Percentiles rank a stretch among this genome's conserved stretches.
phyloP scores from a whole-genome alignment of 1,139 yeast species.

The Eremothecium coryli region DNA sequence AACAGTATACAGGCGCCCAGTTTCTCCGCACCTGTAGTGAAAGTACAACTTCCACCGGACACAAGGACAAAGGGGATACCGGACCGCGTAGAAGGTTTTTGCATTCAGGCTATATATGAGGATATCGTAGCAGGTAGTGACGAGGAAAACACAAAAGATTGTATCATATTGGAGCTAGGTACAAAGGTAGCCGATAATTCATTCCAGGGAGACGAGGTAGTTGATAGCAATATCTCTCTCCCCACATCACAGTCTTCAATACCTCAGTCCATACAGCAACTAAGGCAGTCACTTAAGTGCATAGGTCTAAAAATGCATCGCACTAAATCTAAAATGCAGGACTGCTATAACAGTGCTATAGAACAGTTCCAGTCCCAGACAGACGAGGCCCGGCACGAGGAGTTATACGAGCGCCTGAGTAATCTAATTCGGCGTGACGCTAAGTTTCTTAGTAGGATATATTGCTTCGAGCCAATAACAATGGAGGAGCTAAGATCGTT shows the following conservation, averaged over 20 bases:
- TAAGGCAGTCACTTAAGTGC: slow-evolving; percentile 18
- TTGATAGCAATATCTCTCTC: too few species aligned
- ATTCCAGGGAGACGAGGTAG: not conserved
- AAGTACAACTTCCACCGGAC: not conserved
- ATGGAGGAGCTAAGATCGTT: slow-evolving; percentile 16
- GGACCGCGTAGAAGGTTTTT: not conserved
- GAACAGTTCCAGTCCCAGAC: slow-evolving; percentile 11
- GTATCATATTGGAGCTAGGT: slow-evolving; percentile 6
- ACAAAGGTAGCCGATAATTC: not conserved
- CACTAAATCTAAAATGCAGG: slow-evolving; percentile 23
- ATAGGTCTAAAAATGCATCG: slow-evolving; percentile 26
- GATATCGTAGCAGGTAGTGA: slow-evolving; percentile 8
- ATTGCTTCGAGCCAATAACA: slow-evolving; percentile 25
- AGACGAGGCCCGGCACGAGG: slow-evolving; percentile 13
- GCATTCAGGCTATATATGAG: not conserved
- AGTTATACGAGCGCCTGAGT: slow-evolving; percentile 19
- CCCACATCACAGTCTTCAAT: not conserved
- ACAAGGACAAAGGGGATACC: not conserved
- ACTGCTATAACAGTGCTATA: slow-evolving; percentile 23
- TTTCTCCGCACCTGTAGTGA: not conserved
- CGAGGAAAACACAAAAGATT: slow-evolving; percentile 6
- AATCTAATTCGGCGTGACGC: slow-evolving; percentile 10
- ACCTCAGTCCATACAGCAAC: slow-evolving; percentile 19
- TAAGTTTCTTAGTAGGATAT: slow-evolving; percentile 17
- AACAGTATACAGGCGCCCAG: too few species aligned